phyloP scores from a whole-genome alignment of 2,329 filamentous ascomycete genomes.

The Hymenoscyphus salicellus region DNA sequence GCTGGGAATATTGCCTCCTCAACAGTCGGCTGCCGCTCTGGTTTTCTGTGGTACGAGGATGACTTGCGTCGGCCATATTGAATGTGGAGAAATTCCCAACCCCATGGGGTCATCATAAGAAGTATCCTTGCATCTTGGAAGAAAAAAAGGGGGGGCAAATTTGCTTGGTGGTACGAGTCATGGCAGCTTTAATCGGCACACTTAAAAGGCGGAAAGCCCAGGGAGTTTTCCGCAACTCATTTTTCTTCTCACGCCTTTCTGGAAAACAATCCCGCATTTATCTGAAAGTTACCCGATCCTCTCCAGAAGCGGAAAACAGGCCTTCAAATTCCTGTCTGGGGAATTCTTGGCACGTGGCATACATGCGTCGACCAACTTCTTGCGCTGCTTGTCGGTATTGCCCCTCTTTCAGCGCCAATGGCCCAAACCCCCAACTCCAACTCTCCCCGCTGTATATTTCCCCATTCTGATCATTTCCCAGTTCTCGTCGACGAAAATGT shows the following conservation, averaged over 20 bases:
- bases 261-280: background rate
- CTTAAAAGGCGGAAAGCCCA: background rate
- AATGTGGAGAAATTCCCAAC: background rate
- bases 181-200: background rate
- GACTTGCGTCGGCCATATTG: background rate
- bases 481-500: conserved; percentile 2
- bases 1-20: background rate
- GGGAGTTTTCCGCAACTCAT: background rate
- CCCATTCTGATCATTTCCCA: background rate
- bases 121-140: background rate
- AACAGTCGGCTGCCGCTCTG: background rate
- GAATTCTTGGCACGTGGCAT: background rate
- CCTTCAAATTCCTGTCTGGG: too few species aligned
- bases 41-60: background rate
- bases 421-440: background rate
- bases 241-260: background rate
- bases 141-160: background rate
- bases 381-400: conserved; percentile 4
- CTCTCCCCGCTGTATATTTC: background rate
- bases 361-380: conserved; percentile 4
- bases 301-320: too few species aligned
- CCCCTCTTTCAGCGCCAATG: background rate
- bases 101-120: background rate
- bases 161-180: background rate
- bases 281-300: background rate